Evolutionary conservation across 305 asterid species (phyloP).

Genomic region (Salvia sclarea): DNA sequence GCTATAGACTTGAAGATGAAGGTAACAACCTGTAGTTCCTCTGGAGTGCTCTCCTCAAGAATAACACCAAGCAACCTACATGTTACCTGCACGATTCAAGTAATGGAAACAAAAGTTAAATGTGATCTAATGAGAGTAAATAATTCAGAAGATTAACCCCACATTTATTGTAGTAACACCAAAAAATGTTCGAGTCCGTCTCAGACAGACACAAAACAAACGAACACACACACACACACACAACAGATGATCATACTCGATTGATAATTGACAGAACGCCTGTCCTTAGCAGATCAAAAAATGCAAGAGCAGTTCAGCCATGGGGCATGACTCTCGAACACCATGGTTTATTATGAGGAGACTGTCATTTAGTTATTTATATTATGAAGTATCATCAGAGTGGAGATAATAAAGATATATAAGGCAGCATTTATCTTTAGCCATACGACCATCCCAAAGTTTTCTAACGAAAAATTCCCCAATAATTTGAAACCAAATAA

Average conservation of each 20-base stretch:
- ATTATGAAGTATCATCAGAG: background rate
- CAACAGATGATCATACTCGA: background rate
- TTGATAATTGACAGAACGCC: background rate
- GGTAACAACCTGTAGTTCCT: conserved; percentile 78
- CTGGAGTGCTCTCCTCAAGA: conserved; percentile 85
- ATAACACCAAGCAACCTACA: conserved; percentile 85
- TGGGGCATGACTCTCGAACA: background rate
- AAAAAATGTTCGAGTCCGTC: background rate
- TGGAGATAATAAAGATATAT: background rate
- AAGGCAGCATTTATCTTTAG: background rate
- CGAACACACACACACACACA: no score
- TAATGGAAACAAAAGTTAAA: conserved; percentile 17
- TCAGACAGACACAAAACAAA: no score
- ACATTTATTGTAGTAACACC: background rate
- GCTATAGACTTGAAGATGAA: conserved; percentile 22
- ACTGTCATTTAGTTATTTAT: background rate
- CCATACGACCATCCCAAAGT: background rate
- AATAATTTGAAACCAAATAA: background rate
- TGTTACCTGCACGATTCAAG: conserved; percentile 62
- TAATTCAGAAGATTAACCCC: background rate
- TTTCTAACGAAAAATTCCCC: background rate
- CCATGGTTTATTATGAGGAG: background rate
- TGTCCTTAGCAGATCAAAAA: background rate
- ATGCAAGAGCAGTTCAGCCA: conserved; percentile 12
- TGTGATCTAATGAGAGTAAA: conserved; percentile 4